phyloP scores from a whole-genome alignment of 2,329 filamentous ascomycete genomes.

The Capronia epimyces region DNA sequence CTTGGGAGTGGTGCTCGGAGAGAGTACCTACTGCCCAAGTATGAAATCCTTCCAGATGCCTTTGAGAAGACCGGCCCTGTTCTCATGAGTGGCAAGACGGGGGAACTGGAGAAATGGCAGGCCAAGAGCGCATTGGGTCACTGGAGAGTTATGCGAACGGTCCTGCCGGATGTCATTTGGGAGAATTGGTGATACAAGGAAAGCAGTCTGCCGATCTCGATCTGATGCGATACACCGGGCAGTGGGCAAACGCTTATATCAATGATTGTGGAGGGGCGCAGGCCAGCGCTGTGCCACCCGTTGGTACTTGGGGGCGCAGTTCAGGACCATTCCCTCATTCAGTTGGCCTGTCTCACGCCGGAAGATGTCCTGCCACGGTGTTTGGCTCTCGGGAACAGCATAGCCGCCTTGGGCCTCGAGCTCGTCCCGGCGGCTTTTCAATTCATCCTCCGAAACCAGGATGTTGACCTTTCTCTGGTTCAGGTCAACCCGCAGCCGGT shows the following conservation, averaged over 20 bases:
- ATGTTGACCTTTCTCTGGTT: conserved; percentile 47
- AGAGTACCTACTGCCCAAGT: conserved; percentile 64
- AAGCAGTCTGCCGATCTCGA: too few relatives aligned
- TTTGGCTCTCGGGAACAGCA: conserved; percentile 40
- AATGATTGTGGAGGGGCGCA: conserved; percentile 45
- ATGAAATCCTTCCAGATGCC: conserved; percentile 57
- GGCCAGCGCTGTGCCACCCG: conserved; percentile 42
- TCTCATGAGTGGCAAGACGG: conserved; percentile 59
- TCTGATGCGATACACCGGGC: too few relatives aligned
- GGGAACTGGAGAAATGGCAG: conserved; percentile 65
- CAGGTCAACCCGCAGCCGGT: conserved; percentile 48
- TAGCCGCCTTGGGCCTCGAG: conserved; percentile 40
- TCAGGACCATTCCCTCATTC: conserved; percentile 46
- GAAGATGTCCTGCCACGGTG: conserved; percentile 50
- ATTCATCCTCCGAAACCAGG: conserved; percentile 41
- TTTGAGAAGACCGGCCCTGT: conserved; percentile 47
- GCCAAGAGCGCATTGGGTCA: conserved; percentile 72
- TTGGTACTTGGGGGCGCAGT: conserved; percentile 45
- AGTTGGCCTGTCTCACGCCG: conserved; percentile 44
- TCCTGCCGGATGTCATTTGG: conserved; percentile 75
- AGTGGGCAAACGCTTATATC: background rate
- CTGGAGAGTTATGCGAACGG: conserved; percentile 85
- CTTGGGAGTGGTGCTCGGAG: conserved; percentile 65
- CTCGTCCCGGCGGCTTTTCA: conserved; percentile 37
- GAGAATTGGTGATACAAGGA: conserved; percentile 66